Base-by-base conservation (phyloP, 2,329 filamentous ascomycete species). In the Stachybotrys echinatus region DNA sequence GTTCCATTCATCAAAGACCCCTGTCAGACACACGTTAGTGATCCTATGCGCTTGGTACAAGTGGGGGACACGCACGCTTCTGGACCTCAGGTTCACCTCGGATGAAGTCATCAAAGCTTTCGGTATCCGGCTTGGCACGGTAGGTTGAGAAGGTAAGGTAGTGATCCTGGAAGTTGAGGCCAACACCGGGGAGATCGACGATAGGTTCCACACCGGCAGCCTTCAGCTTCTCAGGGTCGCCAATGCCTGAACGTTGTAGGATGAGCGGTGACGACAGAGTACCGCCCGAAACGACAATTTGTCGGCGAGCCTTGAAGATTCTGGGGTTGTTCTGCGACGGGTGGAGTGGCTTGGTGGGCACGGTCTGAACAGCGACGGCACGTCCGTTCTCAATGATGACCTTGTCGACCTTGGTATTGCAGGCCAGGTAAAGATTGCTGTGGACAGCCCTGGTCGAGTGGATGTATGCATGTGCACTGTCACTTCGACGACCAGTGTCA, bases 81-180 rank as follows among this genome's bases (percentile, higher is more conserved):
- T 92, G 88, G 0, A 84, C 76, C 50, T 85, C 81, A 0, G 87
- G 85, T 34, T 86, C 85, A 39, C 88, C 88, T 45, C 88, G 81
- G 8, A 85, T 77, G 62, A 92, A 92, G 64, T 92, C 88, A 59
- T 92, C 88, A 55, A 92, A 92, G 12, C 82, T 87, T 63, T 92
- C 88, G 0, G 83, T 83, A 5, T 85, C 81, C 6, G 87, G 87
- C 71, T 88, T 89, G 18, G 87, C 87, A 12, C 87, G 79, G 65
- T 80, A 90, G 2, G 80, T 76, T 0, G 85, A 79, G 65, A 89
- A 89, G 2, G 83, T 87, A 38, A 89, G 74, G 63, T 88, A 87
- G 62, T 88, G 85, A 63, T 88, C 85, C 64, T 89, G 86, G 77
- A 89, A 89, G 71, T 89, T 89, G 47, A 85, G 75, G 51, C 86